Conservation (phyloP, 352 stramenopile genomes). For the Phytophthora multivora region DNA sequence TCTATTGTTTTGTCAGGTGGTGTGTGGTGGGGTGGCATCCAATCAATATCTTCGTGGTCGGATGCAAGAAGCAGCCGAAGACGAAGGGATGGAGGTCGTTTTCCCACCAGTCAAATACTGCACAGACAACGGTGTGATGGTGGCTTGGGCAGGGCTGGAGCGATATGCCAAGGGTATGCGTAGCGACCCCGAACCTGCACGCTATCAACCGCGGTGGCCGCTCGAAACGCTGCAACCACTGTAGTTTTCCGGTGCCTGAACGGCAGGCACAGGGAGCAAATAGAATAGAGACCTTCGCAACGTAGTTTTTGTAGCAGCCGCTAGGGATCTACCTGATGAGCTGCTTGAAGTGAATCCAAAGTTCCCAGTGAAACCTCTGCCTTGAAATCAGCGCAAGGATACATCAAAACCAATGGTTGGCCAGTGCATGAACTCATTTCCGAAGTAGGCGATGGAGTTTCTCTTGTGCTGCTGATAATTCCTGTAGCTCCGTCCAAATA, state of each 20-base stretch:
- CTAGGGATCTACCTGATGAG: conserved; percentile 13
- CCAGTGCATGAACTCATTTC: conserved; percentile 5
- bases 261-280: background rate
- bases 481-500: conserved; percentile 52
- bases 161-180: conserved; percentile 58
- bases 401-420: background rate
- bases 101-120: conserved; percentile 90
- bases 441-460: conserved; percentile 37
- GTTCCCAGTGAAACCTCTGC: conserved; percentile 8
- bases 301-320: background rate
- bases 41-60: conserved; percentile 94
- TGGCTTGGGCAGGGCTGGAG: conserved; percentile 94
- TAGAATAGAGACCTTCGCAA: background rate
- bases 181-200: conserved; percentile 50
- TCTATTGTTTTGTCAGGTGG: conserved; percentile 54
- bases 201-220: conserved; percentile 81
- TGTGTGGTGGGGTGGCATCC: conserved; percentile 97
- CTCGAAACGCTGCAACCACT: conserved; percentile 65
- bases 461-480: conserved; percentile 43
- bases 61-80: conserved; percentile 65
- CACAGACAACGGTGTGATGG: conserved; percentile 98
- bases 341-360: conserved; percentile 32
- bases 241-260: conserved; percentile 2
- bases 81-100: conserved; percentile 52
- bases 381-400: background rate